These are phyloP conservation scores for Auricularia heimuer DNA, from an alignment of 768 basidiomycete species.

Conservation along the genomic window DNA sequence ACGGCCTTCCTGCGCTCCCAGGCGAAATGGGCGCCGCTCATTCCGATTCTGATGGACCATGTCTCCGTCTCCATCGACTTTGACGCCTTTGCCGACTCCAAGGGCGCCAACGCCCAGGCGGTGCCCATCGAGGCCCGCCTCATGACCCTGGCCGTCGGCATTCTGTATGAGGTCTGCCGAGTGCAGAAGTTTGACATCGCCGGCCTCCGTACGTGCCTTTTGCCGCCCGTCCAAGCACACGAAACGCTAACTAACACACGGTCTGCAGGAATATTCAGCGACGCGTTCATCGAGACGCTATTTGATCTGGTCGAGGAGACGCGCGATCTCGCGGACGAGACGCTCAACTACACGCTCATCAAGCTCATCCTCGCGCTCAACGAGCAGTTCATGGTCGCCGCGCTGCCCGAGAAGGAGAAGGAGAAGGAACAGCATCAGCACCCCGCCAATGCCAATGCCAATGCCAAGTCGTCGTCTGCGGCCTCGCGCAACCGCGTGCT, in stretches of 20 bases:
- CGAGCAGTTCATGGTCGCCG: slow-evolving; percentile 13
- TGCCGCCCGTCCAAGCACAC: not conserved
- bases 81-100: slow-evolving; percentile 35
- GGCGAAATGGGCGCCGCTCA: slow-evolving; percentile 72
- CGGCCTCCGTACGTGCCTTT: slow-evolving; percentile 59
- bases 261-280: slow-evolving; percentile 61
- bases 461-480: slow-evolving; percentile 11
- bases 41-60: slow-evolving; percentile 80
- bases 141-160: slow-evolving; percentile 53
- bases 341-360: slow-evolving; percentile 91
- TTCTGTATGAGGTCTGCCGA: slow-evolving; percentile 89
- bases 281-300: slow-evolving; percentile 76
- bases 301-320: slow-evolving; percentile 94
- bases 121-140: slow-evolving; percentile 82
- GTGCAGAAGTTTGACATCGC: slow-evolving; percentile 72
- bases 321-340: slow-evolving; percentile 76
- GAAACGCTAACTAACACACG: slow-evolving; percentile 1
- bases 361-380: slow-evolving; percentile 50
- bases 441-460: too few species aligned
- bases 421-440: slow-evolving; percentile 10
- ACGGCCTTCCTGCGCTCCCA: slow-evolving; percentile 64
- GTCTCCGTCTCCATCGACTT: slow-evolving; percentile 73
- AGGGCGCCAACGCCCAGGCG: slow-evolving; percentile 25
- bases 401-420: slow-evolving; percentile 30
- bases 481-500: slow-evolving; percentile 58